Percentiles rank a stretch among this genome's conserved stretches.
These are phyloP conservation scores for Boletus tomentosulus DNA, from an alignment of 768 basidiomycete species.

Conservation along the genomic window DNA sequence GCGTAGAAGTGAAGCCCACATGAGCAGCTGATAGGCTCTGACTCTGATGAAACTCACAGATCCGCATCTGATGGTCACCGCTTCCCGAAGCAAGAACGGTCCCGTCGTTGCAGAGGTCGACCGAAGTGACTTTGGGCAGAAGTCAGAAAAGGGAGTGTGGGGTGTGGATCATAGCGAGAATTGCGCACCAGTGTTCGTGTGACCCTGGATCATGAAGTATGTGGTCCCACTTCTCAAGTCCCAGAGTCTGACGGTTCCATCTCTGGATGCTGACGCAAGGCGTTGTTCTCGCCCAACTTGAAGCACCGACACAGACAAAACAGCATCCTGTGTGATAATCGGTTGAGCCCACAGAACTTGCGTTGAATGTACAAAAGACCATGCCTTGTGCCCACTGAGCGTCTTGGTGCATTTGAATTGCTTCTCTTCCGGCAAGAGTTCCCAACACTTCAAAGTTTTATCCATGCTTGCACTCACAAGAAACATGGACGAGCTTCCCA, in stretches of 20 bases:
- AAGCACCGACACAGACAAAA: constrained; percentile 28
- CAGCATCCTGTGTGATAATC: constrained; percentile 23
- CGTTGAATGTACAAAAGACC: not conserved
- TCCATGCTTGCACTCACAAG: constrained; percentile 32
- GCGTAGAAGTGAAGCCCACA: constrained; percentile 5
- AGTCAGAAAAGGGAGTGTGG: constrained; percentile 8
- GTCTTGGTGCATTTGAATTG: constrained; percentile 29
- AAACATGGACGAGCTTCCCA: constrained; percentile 24
- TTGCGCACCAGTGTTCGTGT: constrained; percentile 31
- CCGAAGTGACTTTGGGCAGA: constrained; percentile 31
- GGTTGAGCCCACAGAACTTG: not conserved
- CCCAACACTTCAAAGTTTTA: constrained; percentile 41
- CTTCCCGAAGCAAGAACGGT: constrained; percentile 34
- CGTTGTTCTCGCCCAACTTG: constrained; percentile 32
- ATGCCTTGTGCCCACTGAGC: constrained; percentile 28
- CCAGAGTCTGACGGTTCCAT: constrained; percentile 36
- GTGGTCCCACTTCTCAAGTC: constrained; percentile 29
- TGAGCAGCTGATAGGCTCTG: constrained; percentile 15
- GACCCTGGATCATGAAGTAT: constrained; percentile 35
- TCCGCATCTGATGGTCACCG: constrained; percentile 35
- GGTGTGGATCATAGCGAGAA: constrained; percentile 20
- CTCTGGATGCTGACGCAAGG: constrained; percentile 37
- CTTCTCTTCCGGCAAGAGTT: constrained; percentile 31
- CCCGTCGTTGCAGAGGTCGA: constrained; percentile 34
- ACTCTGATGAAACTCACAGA: constrained; percentile 27